Conservation (phyloP, 148 eudicot genomes). For the Rhododendron mucronatum region DNA sequence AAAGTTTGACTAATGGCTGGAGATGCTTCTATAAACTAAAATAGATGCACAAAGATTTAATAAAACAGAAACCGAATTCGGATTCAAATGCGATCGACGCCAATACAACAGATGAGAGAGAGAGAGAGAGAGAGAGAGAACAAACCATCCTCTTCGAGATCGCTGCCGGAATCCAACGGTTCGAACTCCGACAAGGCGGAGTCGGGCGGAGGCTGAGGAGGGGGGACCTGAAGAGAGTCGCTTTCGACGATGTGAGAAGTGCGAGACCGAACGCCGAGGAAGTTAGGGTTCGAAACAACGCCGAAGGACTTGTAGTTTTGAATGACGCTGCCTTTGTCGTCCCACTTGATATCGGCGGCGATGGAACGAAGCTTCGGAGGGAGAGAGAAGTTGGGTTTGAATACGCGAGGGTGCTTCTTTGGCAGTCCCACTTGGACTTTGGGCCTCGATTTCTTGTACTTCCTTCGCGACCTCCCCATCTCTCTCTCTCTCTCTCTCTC, state of each 20-base stretch:
- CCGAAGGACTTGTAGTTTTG: constrained; percentile 85
- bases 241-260: constrained; percentile 64
- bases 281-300: constrained; percentile 81
- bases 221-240: constrained; percentile 65
- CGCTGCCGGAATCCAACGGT: constrained; percentile 70
- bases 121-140: neutral
- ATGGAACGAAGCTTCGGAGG: constrained; percentile 76
- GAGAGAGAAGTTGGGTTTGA: constrained; percentile 71
- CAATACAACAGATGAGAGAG: neutral
- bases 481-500: constrained; percentile 13
- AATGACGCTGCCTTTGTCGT: constrained; percentile 68
- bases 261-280: constrained; percentile 60
- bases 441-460: constrained; percentile 61
- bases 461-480: constrained; percentile 92
- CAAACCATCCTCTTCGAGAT: constrained; percentile 91
- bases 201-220: constrained; percentile 7
- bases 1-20: too few species aligned
- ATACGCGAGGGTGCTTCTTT: constrained; percentile 58
- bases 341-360: constrained; percentile 61
- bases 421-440: constrained; percentile 81
- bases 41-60: neutral
- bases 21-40: neutral
- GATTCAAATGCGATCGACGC: neutral
- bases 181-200: constrained; percentile 43
- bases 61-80: neutral